Conservation (phyloP, 75 land plant species). For the Adiantum capillusveneris region DNA sequence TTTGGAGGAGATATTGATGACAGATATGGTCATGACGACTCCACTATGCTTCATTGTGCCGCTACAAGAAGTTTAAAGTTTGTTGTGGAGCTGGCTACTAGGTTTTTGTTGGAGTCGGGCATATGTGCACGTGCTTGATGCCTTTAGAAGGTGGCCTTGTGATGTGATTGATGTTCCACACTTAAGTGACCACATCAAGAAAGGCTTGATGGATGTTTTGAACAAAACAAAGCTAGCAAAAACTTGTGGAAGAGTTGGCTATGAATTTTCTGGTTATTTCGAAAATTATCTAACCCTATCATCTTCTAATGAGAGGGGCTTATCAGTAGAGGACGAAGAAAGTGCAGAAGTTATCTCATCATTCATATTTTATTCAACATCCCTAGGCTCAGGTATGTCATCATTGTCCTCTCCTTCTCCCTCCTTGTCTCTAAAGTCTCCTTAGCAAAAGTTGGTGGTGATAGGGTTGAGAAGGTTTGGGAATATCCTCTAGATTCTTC, state of each 20-base stretch:
- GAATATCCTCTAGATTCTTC: slow-evolving; percentile 66
- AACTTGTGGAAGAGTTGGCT: neutral
- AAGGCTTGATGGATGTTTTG: slow-evolving; percentile 13
- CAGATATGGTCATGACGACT: slow-evolving; percentile 41
- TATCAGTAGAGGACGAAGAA: neutral
- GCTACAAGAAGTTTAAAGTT: slow-evolving; percentile 34
- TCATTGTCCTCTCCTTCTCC: neutral
- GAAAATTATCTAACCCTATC: neutral
- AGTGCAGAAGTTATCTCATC: slow-evolving; percentile 15
- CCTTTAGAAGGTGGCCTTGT: slow-evolving; percentile 38
- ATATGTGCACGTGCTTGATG: slow-evolving; percentile 40
- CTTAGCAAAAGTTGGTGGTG: neutral
- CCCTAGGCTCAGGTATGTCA: too few species aligned
- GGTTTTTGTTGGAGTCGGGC: slow-evolving; percentile 51
- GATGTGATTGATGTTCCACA: slow-evolving; percentile 33
- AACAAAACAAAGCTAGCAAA: neutral
- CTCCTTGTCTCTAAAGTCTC: slow-evolving; percentile 14
- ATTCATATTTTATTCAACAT: too few species aligned
- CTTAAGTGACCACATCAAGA: slow-evolving; percentile 1
- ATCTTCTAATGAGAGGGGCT: neutral
- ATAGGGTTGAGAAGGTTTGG: slow-evolving; percentile 28
- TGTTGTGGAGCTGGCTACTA: slow-evolving; percentile 31
- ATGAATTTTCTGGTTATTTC: slow-evolving; percentile 2
- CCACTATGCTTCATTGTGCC: slow-evolving; percentile 75
- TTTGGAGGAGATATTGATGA: slow-evolving; percentile 33